Evolutionary conservation across 768 basidiomycete genomes (phyloP), one percentile per base, ranked within the genome.

Genomic region (Calvatia gigantea): DNA sequence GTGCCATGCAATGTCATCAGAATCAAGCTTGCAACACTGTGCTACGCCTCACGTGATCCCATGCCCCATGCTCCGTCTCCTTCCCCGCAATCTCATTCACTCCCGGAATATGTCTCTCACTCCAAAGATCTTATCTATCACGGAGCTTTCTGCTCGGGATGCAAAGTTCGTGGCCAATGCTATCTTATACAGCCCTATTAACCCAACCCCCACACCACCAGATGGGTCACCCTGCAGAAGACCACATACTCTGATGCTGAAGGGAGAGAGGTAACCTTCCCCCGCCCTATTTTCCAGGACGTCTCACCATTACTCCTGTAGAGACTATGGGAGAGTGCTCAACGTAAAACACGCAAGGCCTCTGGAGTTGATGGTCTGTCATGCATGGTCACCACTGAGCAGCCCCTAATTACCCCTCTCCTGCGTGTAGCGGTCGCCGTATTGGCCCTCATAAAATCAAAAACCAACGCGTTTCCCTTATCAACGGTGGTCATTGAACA

Each of bases 401-500:
- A 12, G 32, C 15, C 21, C 7, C 7, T 38, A 27, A 28, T 23
- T 33, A 11, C 12, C 7, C 37, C 51, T 23, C 41, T 41, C 50
- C 14, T 23, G 11, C 41, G 27, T 47, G 15, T 59, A 94, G 95
- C 86, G 49, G 94, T 98, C 9, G 88, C 92, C 4, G 84, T 97
- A 39, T 73, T 97, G 4, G 85, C 92, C 12, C 72, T 97, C 25
- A 75, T 98, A 42, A 80, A 82, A 32, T 94, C 94, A 41, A 84
- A 84, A 68, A 83, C 81, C 6, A 76, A 81, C 57, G 79, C 82
- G 2, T 93, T 92, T 63, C 85, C 84, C 3, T 68, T 79, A 4
- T 91, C 89, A 1, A 94, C 90, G 3, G 80, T 96, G 51, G 75
- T 98, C 60, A 84, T 97, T 62, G 92, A 96, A 65, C 95, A 97